Evolutionary conservation across 2,329 filamentous ascomycete species (phyloP), one percentile per base, ranked within the genome.

Genomic region (Aspergillus flavus): DNA sequence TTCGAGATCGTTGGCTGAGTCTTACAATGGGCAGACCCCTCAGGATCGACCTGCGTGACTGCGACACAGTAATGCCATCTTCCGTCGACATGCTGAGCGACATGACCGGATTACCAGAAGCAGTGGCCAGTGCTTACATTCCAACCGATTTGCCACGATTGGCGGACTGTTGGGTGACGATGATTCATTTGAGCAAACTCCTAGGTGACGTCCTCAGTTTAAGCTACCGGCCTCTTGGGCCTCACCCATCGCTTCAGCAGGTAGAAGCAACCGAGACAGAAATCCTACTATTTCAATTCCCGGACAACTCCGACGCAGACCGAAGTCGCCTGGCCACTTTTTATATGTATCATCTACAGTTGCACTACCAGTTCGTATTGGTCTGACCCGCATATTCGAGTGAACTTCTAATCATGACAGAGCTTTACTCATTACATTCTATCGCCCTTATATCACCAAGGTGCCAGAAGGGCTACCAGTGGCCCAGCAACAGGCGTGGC

Each of bases 1-100:
- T 76, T 45, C 74, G 80, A 41, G 79, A 82, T 66, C 72, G 76
- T 4, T 81, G 78, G 79, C 66, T 80, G 21, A 74, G 77, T 43
- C 70, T 80, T 9, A 76, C 72, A 0, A 66, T 79, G 61, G 79
- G 79, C 1, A 73, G 80, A 46, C 80, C 79, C 32, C 67, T 80
- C 65, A 73, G 80, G 7, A 79, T 79, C 50, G 68, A 78, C 61
- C 69, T 73, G 4, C 71, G 77, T 43, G 78, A 80, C 59, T 79
- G 75, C 62, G 76, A 80, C 58, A 69, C 72, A 1, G 66, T 71
- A 1, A 71, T 74, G 67, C 76, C 77, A 6, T 64, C 65, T 2
- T 66, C 58, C 5, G 66, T 57, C 21, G 76, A 78, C 53, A 46
- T 76, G 21, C 52, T 73, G 14, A 66, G 61, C 61, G 75, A 76